A percentile compares a stretch with the other conserved stretches of the same genome.
Evolutionary conservation across 495 filamentous ascomycete genomes (phyloP).

Genomic region (Penicillium verhagenii): DNA sequence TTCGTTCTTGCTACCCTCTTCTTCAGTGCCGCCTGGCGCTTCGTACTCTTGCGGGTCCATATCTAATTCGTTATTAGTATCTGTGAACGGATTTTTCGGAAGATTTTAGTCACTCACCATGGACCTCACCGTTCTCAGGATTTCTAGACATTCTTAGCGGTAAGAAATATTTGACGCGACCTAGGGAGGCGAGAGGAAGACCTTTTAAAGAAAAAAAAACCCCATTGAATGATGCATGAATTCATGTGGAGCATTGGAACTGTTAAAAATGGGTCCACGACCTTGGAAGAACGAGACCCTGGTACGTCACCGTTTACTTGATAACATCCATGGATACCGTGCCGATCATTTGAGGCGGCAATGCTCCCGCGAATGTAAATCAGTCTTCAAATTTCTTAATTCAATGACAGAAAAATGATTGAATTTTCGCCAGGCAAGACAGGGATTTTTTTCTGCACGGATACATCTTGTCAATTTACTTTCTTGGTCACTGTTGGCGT

Average conservation of each 20-base stretch:
- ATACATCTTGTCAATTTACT: too few species aligned
- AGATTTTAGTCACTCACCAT: slow-evolving; percentile 1
- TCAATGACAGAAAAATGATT: neutral
- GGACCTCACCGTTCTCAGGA: too few species aligned
- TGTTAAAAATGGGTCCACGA: slow-evolving; percentile 5
- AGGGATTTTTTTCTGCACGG: neutral
- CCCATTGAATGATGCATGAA: neutral
- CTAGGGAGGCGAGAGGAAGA: neutral
- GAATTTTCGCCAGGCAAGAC: neutral
- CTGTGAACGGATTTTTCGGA: too few species aligned
- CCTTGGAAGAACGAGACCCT: slow-evolving; percentile 6
- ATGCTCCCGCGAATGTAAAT: neutral
- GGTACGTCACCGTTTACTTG: slow-evolving; percentile 8
- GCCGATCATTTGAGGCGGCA: neutral
- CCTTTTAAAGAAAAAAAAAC: neutral
- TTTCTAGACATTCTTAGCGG: neutral
- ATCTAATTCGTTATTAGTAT: neutral
- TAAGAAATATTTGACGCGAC: neutral
- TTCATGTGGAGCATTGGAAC: slow-evolving; percentile 2
- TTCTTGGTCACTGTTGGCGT: neutral
- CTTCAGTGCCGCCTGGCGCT: slow-evolving; percentile 12
- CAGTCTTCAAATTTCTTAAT: neutral
- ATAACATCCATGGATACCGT: slow-evolving; percentile 1
- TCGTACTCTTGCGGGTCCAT: slow-evolving; percentile 9
- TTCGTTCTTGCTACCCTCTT: slow-evolving; percentile 14